Percentiles rank a stretch among this genome's conserved stretches.
phyloP scores from a whole-genome alignment of 331 rosid genomes.

The Saraca asoca region DNA sequence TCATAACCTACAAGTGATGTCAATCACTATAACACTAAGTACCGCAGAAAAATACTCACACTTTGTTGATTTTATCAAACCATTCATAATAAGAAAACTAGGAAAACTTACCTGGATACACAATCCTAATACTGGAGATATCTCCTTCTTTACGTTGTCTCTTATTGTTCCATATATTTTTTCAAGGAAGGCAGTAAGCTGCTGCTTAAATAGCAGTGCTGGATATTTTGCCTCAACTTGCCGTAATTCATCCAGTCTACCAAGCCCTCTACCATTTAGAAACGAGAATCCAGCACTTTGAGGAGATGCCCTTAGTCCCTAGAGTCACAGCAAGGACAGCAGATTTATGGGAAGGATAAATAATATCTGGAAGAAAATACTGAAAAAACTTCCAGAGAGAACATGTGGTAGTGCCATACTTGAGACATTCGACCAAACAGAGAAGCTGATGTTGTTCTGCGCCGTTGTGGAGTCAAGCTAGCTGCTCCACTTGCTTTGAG shows the following conservation, averaged over 20 bases:
- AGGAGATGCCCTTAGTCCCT: conserved; percentile 95
- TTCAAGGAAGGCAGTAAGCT: conserved; percentile 97
- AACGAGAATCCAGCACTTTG: conserved; percentile 87
- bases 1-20: conserved; percentile 17
- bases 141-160: conserved; percentile 90
- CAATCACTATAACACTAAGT: conserved; percentile 15
- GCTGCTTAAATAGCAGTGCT: conserved; percentile 92
- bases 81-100: conserved; percentile 15
- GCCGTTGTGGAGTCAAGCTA: conserved; percentile 94
- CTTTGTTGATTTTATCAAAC: not conserved
- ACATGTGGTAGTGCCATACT: conserved; percentile 45
- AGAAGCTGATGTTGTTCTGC: conserved; percentile 82
- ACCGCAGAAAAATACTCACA: not conserved
- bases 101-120: conserved; percentile 78
- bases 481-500: conserved; percentile 99
- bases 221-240: conserved; percentile 99
- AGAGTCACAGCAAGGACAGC: conserved; percentile 32
- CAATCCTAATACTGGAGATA: conserved; percentile 86
- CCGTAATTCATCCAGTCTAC: conserved; percentile 84
- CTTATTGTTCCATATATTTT: conserved; percentile 93
- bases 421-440: conserved; percentile 99
- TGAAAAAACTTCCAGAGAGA: conserved; percentile 24
- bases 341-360: conserved; percentile 22
- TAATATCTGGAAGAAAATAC: not conserved
- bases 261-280: conserved; percentile 79